Percentiles rank a stretch among this genome's conserved stretches.
phyloP scores from a whole-genome alignment of 1,284 basidiomycete genomes.

The Cutaneotrichosporon sp. region DNA sequence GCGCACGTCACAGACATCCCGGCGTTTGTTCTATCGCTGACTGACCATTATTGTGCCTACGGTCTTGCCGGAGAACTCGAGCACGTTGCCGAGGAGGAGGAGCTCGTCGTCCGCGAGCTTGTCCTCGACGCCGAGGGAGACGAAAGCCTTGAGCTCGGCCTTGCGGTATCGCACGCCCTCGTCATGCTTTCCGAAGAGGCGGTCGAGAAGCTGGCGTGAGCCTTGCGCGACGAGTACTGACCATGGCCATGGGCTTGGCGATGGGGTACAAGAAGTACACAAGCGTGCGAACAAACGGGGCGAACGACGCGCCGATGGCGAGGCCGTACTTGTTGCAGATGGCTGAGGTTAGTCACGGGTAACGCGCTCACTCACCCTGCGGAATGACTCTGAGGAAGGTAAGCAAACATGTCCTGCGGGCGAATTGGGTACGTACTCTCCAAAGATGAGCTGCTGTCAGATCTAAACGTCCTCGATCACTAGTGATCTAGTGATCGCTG shows the following conservation, averaged over 20 bases:
- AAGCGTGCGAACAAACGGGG: constrained; percentile 54
- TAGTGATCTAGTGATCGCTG: neutral
- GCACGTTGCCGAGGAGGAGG: constrained; percentile 76
- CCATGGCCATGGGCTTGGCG: constrained; percentile 52
- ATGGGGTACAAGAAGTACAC: constrained; percentile 56
- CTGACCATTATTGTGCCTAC: constrained; percentile 72
- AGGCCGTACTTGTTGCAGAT: constrained; percentile 58
- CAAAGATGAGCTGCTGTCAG: constrained; percentile 25
- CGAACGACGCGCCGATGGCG: constrained; percentile 57
- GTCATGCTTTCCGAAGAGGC: constrained; percentile 55
- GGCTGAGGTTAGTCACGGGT: constrained; percentile 35
- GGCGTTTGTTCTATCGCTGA: no score
- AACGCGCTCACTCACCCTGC: constrained; percentile 33
- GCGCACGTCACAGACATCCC: no score
- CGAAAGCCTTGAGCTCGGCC: constrained; percentile 85
- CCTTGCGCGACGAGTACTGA: constrained; percentile 30
- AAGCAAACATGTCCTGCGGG: neutral
- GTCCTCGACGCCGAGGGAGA: constrained; percentile 67
- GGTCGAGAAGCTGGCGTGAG: constrained; percentile 53
- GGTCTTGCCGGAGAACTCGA: constrained; percentile 78
- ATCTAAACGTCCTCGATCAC: no score
- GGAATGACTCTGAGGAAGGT: constrained; percentile 43
- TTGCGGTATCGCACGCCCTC: constrained; percentile 77
- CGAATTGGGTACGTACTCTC: constrained; percentile 21
- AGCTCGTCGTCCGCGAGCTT: constrained; percentile 82